Base-by-base conservation (phyloP, 768 basidiomycete species). In the Phylloporus arenicola region DNA sequence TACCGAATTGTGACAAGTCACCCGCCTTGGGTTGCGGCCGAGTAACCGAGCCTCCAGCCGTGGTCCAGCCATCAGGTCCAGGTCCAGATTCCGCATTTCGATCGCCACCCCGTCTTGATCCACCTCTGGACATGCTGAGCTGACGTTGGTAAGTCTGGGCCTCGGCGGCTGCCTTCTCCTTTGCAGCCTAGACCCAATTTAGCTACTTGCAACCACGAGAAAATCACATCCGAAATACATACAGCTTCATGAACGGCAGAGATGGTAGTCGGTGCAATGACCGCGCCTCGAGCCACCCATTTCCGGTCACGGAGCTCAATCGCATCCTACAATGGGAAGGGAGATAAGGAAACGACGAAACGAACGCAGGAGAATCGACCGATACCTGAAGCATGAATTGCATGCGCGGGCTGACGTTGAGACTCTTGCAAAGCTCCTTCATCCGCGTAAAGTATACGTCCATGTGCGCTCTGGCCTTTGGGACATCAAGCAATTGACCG, bases 361-460 rank as follows among this genome's bases (percentile, higher is more conserved):
- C 10, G 10, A 48, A 47, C 22, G 12, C 27, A 20, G 42, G 10
- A 53, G 46, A 47, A 11, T 17, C n/a, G 22, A 3, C 33, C 72
- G 80, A 49, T 53, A 95, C 94, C 83, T 91, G 83, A 50, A 99
- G 77, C 93, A 97, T 96, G 71, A 88, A 97, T 49, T 85, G 83
- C 80, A 97, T 90, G 60, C 96, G 86, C 16, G 92, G 79, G 51
- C 81, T 83, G 54, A 96, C 83, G 47, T 86, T 84, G 14, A 59
- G 69, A 59, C 82, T 89, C 72, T 84, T 85, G 37, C 79, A 73
- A 55, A 98, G 74, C 65, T 88, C 83, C 64, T 83, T 81, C 84
- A 99, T 92, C 48, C 95, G 81, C 33, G 79, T 75, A 75, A 97
- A 96, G 77, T 96, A 96, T 29, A 94, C 85, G 59, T 88, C 85